Evolutionary conservation across 306 rosid species (phyloP).

Genomic region (Cucurbita pepo): DNA sequence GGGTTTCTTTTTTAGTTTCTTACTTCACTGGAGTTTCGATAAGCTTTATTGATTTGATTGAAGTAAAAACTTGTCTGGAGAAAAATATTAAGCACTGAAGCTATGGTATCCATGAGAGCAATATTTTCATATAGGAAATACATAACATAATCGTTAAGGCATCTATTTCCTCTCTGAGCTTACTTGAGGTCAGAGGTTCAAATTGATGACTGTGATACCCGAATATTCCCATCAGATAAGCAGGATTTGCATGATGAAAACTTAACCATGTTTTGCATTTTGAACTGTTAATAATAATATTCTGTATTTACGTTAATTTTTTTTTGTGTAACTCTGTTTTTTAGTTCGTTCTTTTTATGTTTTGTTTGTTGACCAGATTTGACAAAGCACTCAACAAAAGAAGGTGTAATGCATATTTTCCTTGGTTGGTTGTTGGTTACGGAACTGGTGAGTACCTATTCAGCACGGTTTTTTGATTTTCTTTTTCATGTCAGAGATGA

Average conservation of each 20-base stretch:
- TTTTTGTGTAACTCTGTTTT: not conserved
- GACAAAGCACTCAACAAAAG: conserved; percentile 64
- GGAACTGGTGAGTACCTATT: conserved; percentile 52
- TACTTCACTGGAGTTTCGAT: too few species aligned
- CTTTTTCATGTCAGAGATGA: not conserved
- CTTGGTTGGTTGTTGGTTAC: conserved; percentile 77
- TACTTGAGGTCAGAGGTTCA: too few species aligned
- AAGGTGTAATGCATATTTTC: conserved; percentile 36
- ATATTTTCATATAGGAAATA: too few species aligned
- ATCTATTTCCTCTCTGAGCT: too few species aligned
- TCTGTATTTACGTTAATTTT: not conserved
- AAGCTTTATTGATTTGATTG: too few species aligned
- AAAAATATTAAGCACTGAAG: too few species aligned
- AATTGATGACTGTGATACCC: not conserved
- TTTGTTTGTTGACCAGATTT: conserved; percentile 42
- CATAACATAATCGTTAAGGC: too few species aligned
- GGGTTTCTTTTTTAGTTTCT: too few species aligned
- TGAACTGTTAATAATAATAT: not conserved
- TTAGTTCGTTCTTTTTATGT: not conserved
- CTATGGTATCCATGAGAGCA: too few species aligned
- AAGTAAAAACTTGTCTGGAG: too few species aligned
- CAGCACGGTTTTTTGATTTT: conserved; percentile 5
- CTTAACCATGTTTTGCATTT: not conserved
- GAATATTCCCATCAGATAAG: not conserved
- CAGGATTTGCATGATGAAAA: not conserved